Base-by-base conservation (phyloP, 441 rosid genomes). In the Francoa sonchifolia region DNA sequence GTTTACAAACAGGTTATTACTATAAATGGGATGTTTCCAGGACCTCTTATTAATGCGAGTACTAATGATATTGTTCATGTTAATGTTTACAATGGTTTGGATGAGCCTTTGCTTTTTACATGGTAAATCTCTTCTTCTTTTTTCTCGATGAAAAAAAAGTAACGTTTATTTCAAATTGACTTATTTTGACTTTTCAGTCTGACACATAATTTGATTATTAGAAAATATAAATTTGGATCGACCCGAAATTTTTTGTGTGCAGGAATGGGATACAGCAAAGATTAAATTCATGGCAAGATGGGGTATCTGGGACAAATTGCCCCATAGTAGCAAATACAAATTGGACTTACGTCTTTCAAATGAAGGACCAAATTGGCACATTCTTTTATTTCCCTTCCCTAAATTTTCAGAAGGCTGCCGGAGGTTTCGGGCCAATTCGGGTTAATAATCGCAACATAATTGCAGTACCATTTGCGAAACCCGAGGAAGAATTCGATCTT, bases 381-480 rank as follows among this genome's bases (percentile, higher is more conserved):
- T 46, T 23, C 17, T 37, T 3, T 9, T 1, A 38, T 15, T 38
- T 38, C 42, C 42, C 42, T n/a, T 38, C 42, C 10, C 42, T 38
- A 0, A 26, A 15, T 25, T 38, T 38, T 26, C 42, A 38, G 14
- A 38, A 38, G 26, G 42, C 42, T 8, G 42, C 42, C 8, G 42
- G 42, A 1, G 42, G 42, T 7, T 38, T 38, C 16, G 42, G 42
- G 6, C 25, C 12, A 5, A 68, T 89, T 39, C 60, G 84, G 56
- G 79, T 89, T 65, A 83, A 72, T 10, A 85, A 92, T 0, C 41
- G 55, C 19, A n/a, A n/a, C n/a, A n/a, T n/a, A n/a, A 90, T 90
- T 42, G 96, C 98, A 0, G 95, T 90, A 32, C 98, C 98, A 4
- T 90, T 79, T 31, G 56, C 68, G 0, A 79, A 79, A 15, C 98